These are phyloP conservation scores for Inonotus obliquus DNA, from an alignment of 1,284 basidiomycete genomes.

Conservation along the genomic window DNA sequence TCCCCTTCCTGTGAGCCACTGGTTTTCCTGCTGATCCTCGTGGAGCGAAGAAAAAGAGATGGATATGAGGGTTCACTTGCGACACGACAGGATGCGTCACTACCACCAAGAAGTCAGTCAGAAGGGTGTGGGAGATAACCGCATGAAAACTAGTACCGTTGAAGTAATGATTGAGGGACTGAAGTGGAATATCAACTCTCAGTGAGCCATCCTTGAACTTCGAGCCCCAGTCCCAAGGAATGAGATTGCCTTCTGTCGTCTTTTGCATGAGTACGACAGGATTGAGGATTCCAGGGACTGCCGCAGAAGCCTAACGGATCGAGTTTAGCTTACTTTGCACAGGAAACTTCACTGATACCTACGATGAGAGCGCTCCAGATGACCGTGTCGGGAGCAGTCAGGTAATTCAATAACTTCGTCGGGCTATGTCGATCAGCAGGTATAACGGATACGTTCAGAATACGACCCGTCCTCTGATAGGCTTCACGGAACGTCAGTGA, in stretches of 20 bases:
- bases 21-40: conserved; percentile 92
- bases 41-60: conserved; percentile 96
- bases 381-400: conserved; percentile 88
- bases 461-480: conserved; percentile 87
- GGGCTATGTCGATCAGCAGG: conserved; percentile 47
- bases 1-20: conserved; percentile 88
- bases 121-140: conserved; percentile 11
- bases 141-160: conserved; percentile 49
- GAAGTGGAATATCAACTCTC: conserved; percentile 91
- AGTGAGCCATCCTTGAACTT: conserved; percentile 90
- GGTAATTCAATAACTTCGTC: conserved; percentile 92
- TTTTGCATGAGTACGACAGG: conserved; percentile 94
- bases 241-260: conserved; percentile 72
- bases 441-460: conserved; percentile 93
- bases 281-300: conserved; percentile 82
- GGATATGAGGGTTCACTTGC: conserved; percentile 96
- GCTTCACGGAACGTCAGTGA: conserved; percentile 96
- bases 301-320: conserved; percentile 58
- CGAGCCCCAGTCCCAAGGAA: conserved; percentile 94
- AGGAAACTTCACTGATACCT: neutral
- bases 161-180: conserved; percentile 89
- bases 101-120: conserved; percentile 27
- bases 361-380: conserved; percentile 70
- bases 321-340: neutral
- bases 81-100: conserved; percentile 95